Conservation (phyloP, 1,139 yeast genomes). For the Magnusiomyces tetraspermus region DNA sequence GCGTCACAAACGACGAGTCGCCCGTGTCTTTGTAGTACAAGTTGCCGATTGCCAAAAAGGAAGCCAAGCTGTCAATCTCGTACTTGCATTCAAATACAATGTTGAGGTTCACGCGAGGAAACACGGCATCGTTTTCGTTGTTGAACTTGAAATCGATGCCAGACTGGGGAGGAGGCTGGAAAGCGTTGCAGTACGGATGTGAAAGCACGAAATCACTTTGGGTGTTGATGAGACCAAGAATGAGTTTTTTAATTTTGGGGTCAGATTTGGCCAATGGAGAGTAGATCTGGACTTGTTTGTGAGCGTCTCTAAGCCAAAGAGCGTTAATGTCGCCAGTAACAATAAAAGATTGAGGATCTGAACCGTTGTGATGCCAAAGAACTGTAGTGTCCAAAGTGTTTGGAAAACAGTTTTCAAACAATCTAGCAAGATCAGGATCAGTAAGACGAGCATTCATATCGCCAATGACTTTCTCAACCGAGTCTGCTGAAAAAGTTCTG, state of each 20-base stretch:
- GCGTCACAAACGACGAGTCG: constrained; percentile 44
- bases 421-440: constrained; percentile 59
- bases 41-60: constrained; percentile 64
- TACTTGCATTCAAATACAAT: constrained; percentile 83
- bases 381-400: constrained; percentile 85
- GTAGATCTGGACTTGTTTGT: constrained; percentile 72
- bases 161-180: constrained; percentile 70
- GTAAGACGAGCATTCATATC: constrained; percentile 44
- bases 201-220: constrained; percentile 55
- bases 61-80: constrained; percentile 79
- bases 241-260: constrained; percentile 40
- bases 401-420: constrained; percentile 77
- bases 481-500: constrained; percentile 57
- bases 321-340: constrained; percentile 87
- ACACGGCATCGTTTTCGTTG: constrained; percentile 55
- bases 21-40: constrained; percentile 52
- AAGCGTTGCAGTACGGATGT: constrained; percentile 83
- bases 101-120: constrained; percentile 60
- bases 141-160: constrained; percentile 41
- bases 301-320: constrained; percentile 81
- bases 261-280: constrained; percentile 50
- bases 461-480: constrained; percentile 53
- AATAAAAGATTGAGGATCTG: constrained; percentile 44
- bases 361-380: constrained; percentile 48
- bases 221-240: constrained; percentile 71